phyloP scores from a whole-genome alignment of 2,329 filamentous ascomycete species.

The Fusarium denticulatum region DNA sequence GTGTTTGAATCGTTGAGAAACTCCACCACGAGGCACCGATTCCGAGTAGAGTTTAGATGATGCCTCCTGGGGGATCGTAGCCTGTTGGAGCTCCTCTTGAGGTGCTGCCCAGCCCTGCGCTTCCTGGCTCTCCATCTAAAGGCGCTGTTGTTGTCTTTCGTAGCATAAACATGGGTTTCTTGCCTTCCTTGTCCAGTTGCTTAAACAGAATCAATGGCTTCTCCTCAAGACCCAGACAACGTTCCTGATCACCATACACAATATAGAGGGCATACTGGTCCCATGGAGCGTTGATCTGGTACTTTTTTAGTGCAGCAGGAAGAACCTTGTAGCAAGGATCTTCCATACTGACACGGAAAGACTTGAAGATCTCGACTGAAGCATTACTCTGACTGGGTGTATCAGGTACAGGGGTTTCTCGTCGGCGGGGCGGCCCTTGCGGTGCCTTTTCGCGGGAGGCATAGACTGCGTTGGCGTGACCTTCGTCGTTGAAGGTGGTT shows the following conservation, averaged over 20 bases:
- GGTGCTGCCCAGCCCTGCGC: slow-evolving; percentile 61
- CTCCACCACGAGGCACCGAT: slow-evolving; percentile 3
- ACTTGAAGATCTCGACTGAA: slow-evolving; percentile 97
- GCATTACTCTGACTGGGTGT: slow-evolving; percentile 66
- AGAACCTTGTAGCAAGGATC: slow-evolving; percentile 98
- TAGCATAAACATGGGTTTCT: slow-evolving; percentile 99
- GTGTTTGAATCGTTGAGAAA: slow-evolving; percentile 4
- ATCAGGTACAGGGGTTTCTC: slow-evolving; percentile 70
- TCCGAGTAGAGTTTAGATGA: slow-evolving; percentile 56
- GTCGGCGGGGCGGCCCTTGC: slow-evolving; percentile 61
- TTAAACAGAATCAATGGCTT: slow-evolving; percentile 97
- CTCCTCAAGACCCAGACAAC: slow-evolving; percentile 90
- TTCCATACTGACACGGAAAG: slow-evolving; percentile 96
- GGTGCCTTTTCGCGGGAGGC: slow-evolving; percentile 46
- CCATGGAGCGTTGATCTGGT: slow-evolving; percentile 98
- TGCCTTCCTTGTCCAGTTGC: slow-evolving; percentile 93
- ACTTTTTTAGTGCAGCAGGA: slow-evolving; percentile 94
- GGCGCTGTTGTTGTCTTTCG: slow-evolving; percentile 70
- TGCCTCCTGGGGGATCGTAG: slow-evolving; percentile 69
- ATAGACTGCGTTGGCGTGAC: slow-evolving; percentile 47
- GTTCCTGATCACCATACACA: slow-evolving; percentile 97
- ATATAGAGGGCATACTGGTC: slow-evolving; percentile 98
- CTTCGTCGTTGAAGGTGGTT: slow-evolving; percentile 64
- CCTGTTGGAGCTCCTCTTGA: slow-evolving; percentile 56
- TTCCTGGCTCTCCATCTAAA: slow-evolving; percentile 63